Conservation (phyloP, 163 green algal species). For the Prototheca stagnorum region DNA sequence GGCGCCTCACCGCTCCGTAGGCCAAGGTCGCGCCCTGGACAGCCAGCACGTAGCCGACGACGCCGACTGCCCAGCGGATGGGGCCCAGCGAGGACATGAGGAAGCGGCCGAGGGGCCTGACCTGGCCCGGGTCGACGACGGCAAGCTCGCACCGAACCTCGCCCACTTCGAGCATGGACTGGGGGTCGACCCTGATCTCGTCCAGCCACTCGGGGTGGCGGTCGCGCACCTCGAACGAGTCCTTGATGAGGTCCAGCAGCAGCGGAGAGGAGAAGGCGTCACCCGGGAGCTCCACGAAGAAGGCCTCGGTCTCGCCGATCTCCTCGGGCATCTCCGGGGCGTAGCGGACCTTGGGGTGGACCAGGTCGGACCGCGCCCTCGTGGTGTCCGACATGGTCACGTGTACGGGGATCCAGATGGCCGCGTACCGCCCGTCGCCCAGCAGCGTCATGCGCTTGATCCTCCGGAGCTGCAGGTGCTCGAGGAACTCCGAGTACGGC, state of each 20-base stretch:
- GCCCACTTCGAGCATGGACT: constrained; percentile 25
- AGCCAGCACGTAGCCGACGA: background rate
- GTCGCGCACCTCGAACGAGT: background rate
- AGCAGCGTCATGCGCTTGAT: constrained; percentile 49
- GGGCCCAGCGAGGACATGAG: background rate
- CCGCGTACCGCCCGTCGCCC: constrained; percentile 34
- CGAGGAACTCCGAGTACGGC: too few species aligned
- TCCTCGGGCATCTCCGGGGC: constrained; percentile 30
- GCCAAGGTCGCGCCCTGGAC: constrained; percentile 16
- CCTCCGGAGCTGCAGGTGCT: constrained; percentile 26
- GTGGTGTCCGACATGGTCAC: constrained; percentile 24
- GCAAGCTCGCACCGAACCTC: constrained; percentile 41
- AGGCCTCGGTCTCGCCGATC: constrained; percentile 56
- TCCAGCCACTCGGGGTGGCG: constrained; percentile 1
- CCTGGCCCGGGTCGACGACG: constrained; percentile 35
- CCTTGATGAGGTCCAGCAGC: constrained; percentile 37
- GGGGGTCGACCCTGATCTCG: constrained; percentile 22
- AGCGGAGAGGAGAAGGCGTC: constrained; percentile 50
- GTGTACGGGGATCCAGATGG: constrained; percentile 47
- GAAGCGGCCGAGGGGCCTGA: constrained; percentile 9
- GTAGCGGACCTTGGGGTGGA: constrained; percentile 20
- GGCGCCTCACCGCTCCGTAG: constrained; percentile 22
- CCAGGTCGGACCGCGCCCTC: constrained; percentile 15
- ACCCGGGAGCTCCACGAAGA: constrained; percentile 52
- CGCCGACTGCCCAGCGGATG: background rate